Percentiles rank a stretch among this genome's conserved stretches.
Evolutionary conservation across 1,139 yeast species (phyloP).

Genomic region (Candida frijolesensis): DNA sequence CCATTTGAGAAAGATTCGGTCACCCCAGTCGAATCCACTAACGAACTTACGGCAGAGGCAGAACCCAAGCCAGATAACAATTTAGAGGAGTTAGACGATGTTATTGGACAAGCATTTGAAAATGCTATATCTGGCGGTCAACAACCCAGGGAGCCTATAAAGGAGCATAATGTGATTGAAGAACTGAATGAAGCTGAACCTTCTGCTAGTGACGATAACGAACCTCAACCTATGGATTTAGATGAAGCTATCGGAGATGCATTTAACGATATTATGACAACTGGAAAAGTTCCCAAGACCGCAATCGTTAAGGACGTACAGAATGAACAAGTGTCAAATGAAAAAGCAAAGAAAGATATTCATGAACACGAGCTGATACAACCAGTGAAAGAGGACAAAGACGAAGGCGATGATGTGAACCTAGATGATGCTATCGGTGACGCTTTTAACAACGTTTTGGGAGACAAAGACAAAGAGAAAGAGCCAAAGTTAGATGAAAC

Average conservation of each 20-base stretch:
- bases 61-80: background rate
- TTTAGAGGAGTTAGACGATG: conserved; percentile 21
- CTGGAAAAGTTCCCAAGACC: no score
- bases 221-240: conserved; percentile 17
- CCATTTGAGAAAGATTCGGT: no score
- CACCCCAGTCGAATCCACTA: background rate
- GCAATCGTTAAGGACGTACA: no score
- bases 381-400: background rate
- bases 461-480: background rate
- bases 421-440: conserved; percentile 17
- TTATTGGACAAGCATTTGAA: conserved; percentile 28
- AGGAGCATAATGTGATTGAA: background rate
- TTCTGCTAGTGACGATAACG: background rate
- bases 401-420: conserved; percentile 8
- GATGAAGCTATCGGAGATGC: conserved; percentile 15
- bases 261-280: conserved; percentile 15
- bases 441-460: conserved; percentile 15
- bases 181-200: background rate
- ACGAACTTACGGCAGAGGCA: background rate
- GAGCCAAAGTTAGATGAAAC: background rate
- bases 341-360: background rate
- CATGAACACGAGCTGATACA: background rate
- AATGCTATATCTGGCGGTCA: background rate
- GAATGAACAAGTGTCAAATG: conserved; percentile 9
- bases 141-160: background rate